Percentiles rank a stretch among this genome's conserved stretches.
phyloP scores from a whole-genome alignment of 306 rosid genomes.

The Acmispon strigosus region DNA sequence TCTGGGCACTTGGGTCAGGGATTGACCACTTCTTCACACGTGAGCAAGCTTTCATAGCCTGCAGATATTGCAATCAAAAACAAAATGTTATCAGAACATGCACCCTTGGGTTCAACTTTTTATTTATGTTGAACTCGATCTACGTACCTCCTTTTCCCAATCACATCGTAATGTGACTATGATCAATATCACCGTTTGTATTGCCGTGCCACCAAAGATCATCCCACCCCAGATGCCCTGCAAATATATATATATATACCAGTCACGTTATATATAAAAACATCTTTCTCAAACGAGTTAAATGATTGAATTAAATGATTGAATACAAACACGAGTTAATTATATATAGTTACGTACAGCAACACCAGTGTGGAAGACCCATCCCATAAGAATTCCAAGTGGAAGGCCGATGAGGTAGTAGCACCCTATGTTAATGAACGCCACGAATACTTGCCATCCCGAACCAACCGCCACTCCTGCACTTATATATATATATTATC shows the following conservation, averaged over 20 bases:
- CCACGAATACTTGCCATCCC: conserved; percentile 61
- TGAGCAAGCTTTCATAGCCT: conserved; percentile 42
- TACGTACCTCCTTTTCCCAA: conserved; percentile 76
- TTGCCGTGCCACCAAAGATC: conserved; percentile 73
- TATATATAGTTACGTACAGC: conserved; percentile 13
- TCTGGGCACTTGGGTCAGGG: neutral
- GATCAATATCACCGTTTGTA: conserved; percentile 47
- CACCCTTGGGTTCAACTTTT: too few species aligned
- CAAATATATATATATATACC: too few species aligned
- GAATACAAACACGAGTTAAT: too few species aligned
- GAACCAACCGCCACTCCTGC: conserved; percentile 69
- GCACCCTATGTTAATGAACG: conserved; percentile 50
- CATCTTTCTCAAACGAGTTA: too few species aligned
- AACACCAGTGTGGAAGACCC: conserved; percentile 39
- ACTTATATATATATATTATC: neutral
- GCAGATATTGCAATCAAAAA: neutral
- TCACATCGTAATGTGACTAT: conserved; percentile 35
- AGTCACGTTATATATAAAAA: too few species aligned
- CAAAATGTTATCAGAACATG: neutral
- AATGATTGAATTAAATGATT: too few species aligned
- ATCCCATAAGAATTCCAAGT: conserved; percentile 44
- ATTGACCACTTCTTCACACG: conserved; percentile 39
- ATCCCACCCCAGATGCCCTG: conserved; percentile 83
- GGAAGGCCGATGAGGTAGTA: conserved; percentile 51
- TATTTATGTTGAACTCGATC: too few species aligned